phyloP scores from a whole-genome alignment of 768 basidiomycete species.

The Leccinellum albellum region DNA sequence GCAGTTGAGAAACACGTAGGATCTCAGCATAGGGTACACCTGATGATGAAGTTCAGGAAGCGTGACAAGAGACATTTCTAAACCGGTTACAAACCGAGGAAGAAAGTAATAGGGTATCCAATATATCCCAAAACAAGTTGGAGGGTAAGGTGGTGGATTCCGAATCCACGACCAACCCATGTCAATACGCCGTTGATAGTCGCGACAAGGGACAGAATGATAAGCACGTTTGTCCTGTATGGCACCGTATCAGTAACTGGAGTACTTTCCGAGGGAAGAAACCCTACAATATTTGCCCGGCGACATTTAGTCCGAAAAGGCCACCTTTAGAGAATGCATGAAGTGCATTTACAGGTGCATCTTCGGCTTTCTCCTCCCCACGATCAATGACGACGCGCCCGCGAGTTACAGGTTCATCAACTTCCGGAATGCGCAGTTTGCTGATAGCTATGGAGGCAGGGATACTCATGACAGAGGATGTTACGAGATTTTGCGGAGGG shows the following conservation, averaged over 20 bases:
- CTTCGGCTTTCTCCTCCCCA: constrained; percentile 53
- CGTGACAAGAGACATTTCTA: background rate
- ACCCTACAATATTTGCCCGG: constrained; percentile 78
- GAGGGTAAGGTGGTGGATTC: constrained; percentile 76
- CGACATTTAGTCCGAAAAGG: constrained; percentile 78
- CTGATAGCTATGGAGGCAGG: constrained; percentile 91
- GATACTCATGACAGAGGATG: constrained; percentile 92
- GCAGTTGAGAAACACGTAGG: constrained; percentile 70
- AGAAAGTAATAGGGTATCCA: constrained; percentile 84
- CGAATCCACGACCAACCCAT: constrained; percentile 86
- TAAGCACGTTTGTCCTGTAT: constrained; percentile 74
- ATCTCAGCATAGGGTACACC: constrained; percentile 83
- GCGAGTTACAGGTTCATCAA: constrained; percentile 81
- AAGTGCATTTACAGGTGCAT: constrained; percentile 69
- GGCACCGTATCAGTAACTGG: constrained; percentile 5
- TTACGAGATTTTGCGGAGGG: constrained; percentile 75
- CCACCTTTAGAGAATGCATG: constrained; percentile 89
- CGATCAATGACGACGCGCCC: constrained; percentile 79
- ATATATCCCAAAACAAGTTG: constrained; percentile 84
- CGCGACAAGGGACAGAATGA: constrained; percentile 78
- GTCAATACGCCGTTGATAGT: constrained; percentile 81
- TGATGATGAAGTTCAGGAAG: constrained; percentile 1
- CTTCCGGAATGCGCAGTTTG: constrained; percentile 82
- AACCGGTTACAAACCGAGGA: constrained; percentile 41
- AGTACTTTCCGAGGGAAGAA: background rate